Percentiles rank a stretch among this genome's conserved stretches.
These are phyloP conservation scores for Trichoderma atrobrunneum DNA, from an alignment of 2,329 filamentous ascomycete genomes.

Conservation along the genomic window DNA sequence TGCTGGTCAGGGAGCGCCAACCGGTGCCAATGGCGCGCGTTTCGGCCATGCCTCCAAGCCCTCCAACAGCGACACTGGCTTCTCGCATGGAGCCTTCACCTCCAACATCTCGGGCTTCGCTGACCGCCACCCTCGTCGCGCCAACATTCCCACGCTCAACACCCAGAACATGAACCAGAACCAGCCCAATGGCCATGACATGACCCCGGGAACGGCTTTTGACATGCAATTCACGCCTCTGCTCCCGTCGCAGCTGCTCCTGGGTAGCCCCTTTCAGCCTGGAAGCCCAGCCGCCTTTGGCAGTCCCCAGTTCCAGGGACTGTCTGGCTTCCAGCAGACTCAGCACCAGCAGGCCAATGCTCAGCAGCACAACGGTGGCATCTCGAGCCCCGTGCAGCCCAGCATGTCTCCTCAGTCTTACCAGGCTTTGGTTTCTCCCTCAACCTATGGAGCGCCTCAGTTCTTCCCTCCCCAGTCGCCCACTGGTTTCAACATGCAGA, in stretches of 20 bases:
- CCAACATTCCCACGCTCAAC: slow-evolving; percentile 89
- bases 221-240: slow-evolving; percentile 99
- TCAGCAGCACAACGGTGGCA: slow-evolving; percentile 57
- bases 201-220: slow-evolving; percentile 85
- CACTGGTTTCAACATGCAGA: slow-evolving; percentile 65
- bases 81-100: slow-evolving; percentile 88
- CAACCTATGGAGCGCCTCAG: slow-evolving; percentile 75
- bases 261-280: slow-evolving; percentile 95
- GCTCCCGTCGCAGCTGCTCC: slow-evolving; percentile 87
- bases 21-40: slow-evolving; percentile 55
- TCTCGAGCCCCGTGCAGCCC: slow-evolving; percentile 73
- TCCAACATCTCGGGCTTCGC: slow-evolving; percentile 83
- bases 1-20: slow-evolving; percentile 42
- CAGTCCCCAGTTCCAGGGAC: slow-evolving; percentile 86
- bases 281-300: slow-evolving; percentile 87
- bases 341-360: slow-evolving; percentile 52
- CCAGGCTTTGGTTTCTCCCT: slow-evolving; percentile 81
- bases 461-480: slow-evolving; percentile 89
- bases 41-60: slow-evolving; percentile 77
- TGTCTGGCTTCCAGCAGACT: slow-evolving; percentile 68
- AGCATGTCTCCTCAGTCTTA: slow-evolving; percentile 80
- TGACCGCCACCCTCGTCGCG: slow-evolving; percentile 79
- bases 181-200: slow-evolving; percentile 58
- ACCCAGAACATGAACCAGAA: slow-evolving; percentile 63
- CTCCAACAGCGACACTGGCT: slow-evolving; percentile 79